Evolutionary conservation across 495 filamentous ascomycete species (phyloP).

Genomic region (Trichoderma gamsii): DNA sequence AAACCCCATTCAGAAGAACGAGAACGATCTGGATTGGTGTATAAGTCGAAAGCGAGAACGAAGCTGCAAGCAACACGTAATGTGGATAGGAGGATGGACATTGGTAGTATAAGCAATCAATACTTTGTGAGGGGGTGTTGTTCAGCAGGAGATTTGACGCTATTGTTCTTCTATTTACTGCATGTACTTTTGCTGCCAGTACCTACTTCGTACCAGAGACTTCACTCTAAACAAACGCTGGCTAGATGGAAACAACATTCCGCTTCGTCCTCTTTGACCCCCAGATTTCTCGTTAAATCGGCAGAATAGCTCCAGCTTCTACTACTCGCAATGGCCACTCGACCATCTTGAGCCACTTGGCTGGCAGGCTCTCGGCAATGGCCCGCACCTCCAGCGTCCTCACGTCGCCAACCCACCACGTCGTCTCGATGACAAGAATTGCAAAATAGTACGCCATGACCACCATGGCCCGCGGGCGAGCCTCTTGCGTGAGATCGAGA

Average conservation of each 20-base stretch:
- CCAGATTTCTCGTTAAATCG: neutral
- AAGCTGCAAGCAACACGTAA: neutral
- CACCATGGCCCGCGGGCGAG: neutral
- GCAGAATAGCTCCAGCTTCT: neutral
- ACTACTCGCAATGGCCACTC: constrained; percentile 8
- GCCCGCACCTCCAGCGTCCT: neutral
- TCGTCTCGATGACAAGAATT: neutral
- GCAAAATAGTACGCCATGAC: neutral
- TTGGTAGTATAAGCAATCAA: too few relatives aligned
- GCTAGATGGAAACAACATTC: neutral
- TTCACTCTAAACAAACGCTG: too few relatives aligned
- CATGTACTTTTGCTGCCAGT: too few relatives aligned
- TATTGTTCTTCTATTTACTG: too few relatives aligned
- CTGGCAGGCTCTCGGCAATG: neutral
- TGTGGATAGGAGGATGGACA: neutral
- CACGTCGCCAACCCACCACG: constrained; percentile 10
- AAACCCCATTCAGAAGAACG: constrained; percentile 1
- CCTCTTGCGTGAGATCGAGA: neutral
- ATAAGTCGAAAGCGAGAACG: neutral
- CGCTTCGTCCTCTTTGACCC: neutral
- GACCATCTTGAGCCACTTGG: constrained; percentile 1
- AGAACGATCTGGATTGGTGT: neutral
- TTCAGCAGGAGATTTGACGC: too few relatives aligned
- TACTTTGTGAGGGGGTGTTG: too few relatives aligned
- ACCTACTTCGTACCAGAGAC: too few relatives aligned